Percentiles rank a stretch among this genome's conserved stretches.
phyloP scores from a whole-genome alignment of 1,284 basidiomycete genomes.

The Apiotrichum laibachii region DNA sequence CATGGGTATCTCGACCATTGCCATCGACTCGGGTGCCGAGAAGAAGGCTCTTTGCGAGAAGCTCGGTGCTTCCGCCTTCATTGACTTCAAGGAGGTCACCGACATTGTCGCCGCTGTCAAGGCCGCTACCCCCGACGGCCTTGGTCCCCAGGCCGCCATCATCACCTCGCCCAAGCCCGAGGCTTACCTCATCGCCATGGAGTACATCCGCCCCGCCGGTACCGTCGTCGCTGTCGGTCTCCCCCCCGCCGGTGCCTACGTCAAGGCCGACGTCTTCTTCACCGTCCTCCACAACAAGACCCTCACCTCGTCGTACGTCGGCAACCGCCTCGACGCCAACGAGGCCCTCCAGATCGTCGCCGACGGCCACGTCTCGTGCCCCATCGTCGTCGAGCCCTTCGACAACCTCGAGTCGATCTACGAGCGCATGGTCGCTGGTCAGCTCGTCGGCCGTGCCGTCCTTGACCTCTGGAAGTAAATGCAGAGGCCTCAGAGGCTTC shows the following conservation, averaged over 20 bases:
- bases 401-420: slow-evolving; percentile 61
- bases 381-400: slow-evolving; percentile 57
- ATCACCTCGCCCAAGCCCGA: slow-evolving; percentile 58
- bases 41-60: slow-evolving; percentile 66
- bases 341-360: slow-evolving; percentile 63
- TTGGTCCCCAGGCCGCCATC: slow-evolving; percentile 71
- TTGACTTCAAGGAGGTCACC: slow-evolving; percentile 65
- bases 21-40: slow-evolving; percentile 70
- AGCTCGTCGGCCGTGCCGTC: slow-evolving; percentile 63
- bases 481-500: background rate
- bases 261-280: slow-evolving; percentile 62
- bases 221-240: slow-evolving; percentile 72
- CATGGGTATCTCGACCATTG: slow-evolving; percentile 74
- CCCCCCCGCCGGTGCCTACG: slow-evolving; percentile 58
- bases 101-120: slow-evolving; percentile 46
- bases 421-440: slow-evolving; percentile 59
- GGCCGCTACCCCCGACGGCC: slow-evolving; percentile 62
- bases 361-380: slow-evolving; percentile 63
- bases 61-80: slow-evolving; percentile 73
- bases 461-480: slow-evolving; percentile 52
- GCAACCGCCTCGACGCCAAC: slow-evolving; percentile 65
- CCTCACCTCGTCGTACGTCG: slow-evolving; percentile 73
- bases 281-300: slow-evolving; percentile 67
- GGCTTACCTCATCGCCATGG: slow-evolving; percentile 68
- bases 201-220: slow-evolving; percentile 64